Base-by-base conservation (phyloP, 106 monocot species). In the Allium fistulosum region DNA sequence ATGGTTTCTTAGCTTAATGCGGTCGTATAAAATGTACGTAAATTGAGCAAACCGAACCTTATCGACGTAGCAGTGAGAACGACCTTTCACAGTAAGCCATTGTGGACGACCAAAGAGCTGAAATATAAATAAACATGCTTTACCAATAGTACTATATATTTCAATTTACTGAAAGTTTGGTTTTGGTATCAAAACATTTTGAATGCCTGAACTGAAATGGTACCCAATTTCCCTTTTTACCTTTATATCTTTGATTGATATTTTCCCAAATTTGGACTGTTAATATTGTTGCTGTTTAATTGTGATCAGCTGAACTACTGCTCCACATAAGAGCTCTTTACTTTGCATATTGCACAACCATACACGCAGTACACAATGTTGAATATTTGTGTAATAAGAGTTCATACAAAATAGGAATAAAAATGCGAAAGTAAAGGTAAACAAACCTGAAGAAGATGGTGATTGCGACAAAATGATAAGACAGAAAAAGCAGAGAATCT, bases 61-160 rank as follows among this genome's bases (percentile, higher is more conserved):
- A 37, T 74, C 70, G 3, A 96, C 84, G 72, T 91, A 96, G 49
- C 49, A 15, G 51, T 84, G 88, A 12, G 91, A 96, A 53, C 91
- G 88, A n/a, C 66, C 22, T 64, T 84, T 96, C 9, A 91, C 80
- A 7, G 96, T 96, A 22, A 92, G 84, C 88, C 96, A 97, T 69
- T 88, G 96, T 26, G 96, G 96, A 4, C 88, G 88, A 52, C 86
- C 86, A 71, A 92, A 96, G 22, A 92, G 76, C 96, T 97, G 77
- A 75, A 71, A 13, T n/a, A 26, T 11, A 57, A 16, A 37, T 14
- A 63, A 63, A 63, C 11, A 10, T 12, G 53, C 4, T 12, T 12
- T 55, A 5, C 53, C 53, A 55, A 11, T 55, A 15, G 2, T 55
- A 15, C 59, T 9, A 3, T 7, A 59, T n/a, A 59, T 59, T 0